Percentiles rank a stretch among this genome's conserved stretches.
Evolutionary conservation across 257 asterid species (phyloP).

Genomic region (Coffea eugenioides): DNA sequence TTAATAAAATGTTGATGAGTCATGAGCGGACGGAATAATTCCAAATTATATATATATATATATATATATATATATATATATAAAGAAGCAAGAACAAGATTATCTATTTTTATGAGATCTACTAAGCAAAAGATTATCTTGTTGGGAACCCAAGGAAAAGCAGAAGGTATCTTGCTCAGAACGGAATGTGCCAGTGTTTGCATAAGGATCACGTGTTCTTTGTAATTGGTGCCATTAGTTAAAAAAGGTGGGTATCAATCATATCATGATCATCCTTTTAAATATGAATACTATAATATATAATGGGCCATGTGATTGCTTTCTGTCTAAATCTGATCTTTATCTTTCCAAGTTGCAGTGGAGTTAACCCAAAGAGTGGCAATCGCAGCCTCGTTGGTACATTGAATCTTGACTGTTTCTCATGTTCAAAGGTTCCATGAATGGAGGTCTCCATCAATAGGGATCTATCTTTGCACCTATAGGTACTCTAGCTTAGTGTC

Average conservation of each 20-base stretch:
- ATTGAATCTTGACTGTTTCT: constrained; percentile 5
- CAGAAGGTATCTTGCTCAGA: neutral
- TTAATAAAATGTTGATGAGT: neutral
- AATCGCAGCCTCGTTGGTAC: constrained; percentile 3
- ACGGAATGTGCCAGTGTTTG: neutral
- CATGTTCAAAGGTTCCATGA: neutral
- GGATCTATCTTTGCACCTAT: neutral
- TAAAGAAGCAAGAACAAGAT: too few relatives aligned
- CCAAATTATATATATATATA: neutral
- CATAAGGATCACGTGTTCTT: constrained; percentile 23
- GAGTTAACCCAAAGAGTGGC: neutral
- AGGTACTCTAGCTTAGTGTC: neutral
- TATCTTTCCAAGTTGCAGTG: neutral
- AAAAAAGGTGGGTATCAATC: neutral
- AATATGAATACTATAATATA: neutral
- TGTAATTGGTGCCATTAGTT: neutral
- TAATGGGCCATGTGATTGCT: constrained; percentile 13
- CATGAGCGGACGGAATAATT: neutral
- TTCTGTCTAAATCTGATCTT: constrained; percentile 14
- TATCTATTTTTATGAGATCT: neutral
- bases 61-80: too few relatives aligned
- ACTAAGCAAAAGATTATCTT: neutral
- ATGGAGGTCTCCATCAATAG: neutral
- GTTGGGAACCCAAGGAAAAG: neutral
- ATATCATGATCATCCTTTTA: neutral